phyloP scores from a whole-genome alignment of 2,329 filamentous ascomycete genomes.

The Trichoderma asperellum region DNA sequence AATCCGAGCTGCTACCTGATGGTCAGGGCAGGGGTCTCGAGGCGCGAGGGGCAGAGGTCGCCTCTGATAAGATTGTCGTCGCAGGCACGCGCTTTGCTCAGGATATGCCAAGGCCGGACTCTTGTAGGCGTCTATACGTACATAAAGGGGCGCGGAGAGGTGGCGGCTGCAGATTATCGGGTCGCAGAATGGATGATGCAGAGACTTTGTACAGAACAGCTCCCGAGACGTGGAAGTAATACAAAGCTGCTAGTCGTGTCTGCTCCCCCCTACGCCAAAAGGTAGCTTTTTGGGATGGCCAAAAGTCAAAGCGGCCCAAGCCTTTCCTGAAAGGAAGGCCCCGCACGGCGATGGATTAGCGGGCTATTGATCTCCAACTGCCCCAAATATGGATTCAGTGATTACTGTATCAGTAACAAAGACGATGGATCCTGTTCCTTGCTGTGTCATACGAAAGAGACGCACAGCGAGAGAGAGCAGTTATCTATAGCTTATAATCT shows the following conservation, averaged over 20 bases:
- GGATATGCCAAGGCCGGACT: neutral
- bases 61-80: neutral
- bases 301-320: neutral
- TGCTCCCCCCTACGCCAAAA: constrained; percentile 12
- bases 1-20: neutral
- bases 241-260: neutral
- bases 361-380: constrained; percentile 14
- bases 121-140: neutral
- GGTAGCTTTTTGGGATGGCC: neutral
- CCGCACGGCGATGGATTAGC: constrained; percentile 1
- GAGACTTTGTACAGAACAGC: neutral
- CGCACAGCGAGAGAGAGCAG: neutral
- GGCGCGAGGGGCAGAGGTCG: constrained; percentile 12
- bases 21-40: neutral
- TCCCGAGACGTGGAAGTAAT: neutral
- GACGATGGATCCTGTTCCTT: neutral
- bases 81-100: neutral
- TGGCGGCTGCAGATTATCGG: neutral
- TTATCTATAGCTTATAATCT: neutral
- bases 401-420: neutral
- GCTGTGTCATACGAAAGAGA: neutral
- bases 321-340: neutral
- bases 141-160: neutral
- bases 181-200: constrained; percentile 7
- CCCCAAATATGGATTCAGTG: neutral